Percentiles rank a stretch among this genome's conserved stretches.
phyloP scores from a whole-genome alignment of 208 protist genomes.

The Novymonas esmeraldas region DNA sequence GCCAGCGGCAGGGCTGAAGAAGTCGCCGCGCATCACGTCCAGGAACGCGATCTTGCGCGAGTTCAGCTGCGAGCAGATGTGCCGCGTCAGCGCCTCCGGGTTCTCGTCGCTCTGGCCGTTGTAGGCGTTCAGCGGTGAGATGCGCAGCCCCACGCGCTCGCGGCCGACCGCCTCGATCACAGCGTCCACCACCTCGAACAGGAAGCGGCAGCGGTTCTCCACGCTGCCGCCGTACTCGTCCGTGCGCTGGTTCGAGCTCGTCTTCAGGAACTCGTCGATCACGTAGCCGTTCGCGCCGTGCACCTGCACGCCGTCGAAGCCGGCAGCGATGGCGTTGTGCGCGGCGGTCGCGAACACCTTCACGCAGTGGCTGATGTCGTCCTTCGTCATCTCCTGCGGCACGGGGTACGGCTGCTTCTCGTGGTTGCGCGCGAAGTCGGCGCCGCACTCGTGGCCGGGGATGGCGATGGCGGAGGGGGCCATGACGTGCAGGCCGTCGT shows the following conservation, averaged over 20 bases:
- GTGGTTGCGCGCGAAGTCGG: conserved; percentile 14
- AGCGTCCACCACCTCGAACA: conserved; percentile 76
- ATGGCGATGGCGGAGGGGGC: conserved; percentile 36
- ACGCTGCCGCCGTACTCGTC: conserved; percentile 90
- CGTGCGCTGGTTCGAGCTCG: conserved; percentile 73
- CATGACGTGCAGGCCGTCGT: conserved; percentile 29
- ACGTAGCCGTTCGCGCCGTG: conserved; percentile 94
- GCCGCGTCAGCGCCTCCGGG: conserved; percentile 46
- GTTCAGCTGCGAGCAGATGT: conserved; percentile 60
- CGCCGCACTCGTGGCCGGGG: conserved; percentile 25
- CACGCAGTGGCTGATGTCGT: conserved; percentile 68
- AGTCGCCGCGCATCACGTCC: conserved; percentile 43
- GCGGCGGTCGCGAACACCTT: conserved; percentile 67
- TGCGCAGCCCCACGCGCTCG: conserved; percentile 55
- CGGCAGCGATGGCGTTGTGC: conserved; percentile 66
- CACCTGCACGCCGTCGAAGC: conserved; percentile 93
- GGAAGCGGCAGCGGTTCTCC: conserved; percentile 73
- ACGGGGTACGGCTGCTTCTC: conserved; percentile 35
- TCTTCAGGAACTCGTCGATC: conserved; percentile 83
- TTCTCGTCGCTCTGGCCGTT: conserved; percentile 41
- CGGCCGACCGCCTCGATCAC: conserved; percentile 41
- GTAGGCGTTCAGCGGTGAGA: conserved; percentile 62
- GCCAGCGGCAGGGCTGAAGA: conserved; percentile 23
- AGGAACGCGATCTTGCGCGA: conserved; percentile 48
- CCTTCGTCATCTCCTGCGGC: conserved; percentile 46